Evolutionary conservation across 495 filamentous ascomycete genomes (phyloP), one percentile per base, ranked within the genome.

Genomic region (Amorphotheca resinae): DNA sequence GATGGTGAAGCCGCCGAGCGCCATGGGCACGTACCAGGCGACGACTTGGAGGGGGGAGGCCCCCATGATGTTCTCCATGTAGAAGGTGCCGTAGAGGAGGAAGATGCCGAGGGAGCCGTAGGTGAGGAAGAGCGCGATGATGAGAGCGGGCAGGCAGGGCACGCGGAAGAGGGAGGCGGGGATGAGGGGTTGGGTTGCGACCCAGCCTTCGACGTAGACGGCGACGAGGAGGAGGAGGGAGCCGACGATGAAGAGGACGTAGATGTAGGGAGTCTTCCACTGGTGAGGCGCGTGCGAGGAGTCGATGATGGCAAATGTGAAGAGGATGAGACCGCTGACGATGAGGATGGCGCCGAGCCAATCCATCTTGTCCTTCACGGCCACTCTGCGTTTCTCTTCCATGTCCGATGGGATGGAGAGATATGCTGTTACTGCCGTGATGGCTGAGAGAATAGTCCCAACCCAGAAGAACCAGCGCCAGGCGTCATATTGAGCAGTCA

Each of bases 381-480:
- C 51, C 1, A 64, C 44, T 1, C 57, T 52, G 25, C 55, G 58
- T 36, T 65, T 69, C 44, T 79, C 72, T 0, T 61, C 46, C 21
- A 64, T 63, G 49, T 93, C 79, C 0, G 65, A 70, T 0, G 82
- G 87, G 22, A 93, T 76, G 4, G 72, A 72, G 22, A 83, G 64
- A 41, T 74, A 69, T 0, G 84, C 73, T 1, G 64, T 65, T 0
- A 73, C 41, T 0, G 66, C 49, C 2, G 70, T 75, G 12, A 77
- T 64, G 4, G 65, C 56, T 30, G 62, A 54, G 4, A 66, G 59
- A 11, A 69, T 46, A 0, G 76, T 62, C 0, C 84, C 86, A 44
- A 93, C 69, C 59, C 70, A 94, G 55, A 93, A 91, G 56, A 84
- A 93, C 74, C 79, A 86, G 17, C 76, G 57, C 80, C 83, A 93